phyloP scores from a whole-genome alignment of 2,329 filamentous ascomycete species.

The Daldinia sp. region DNA sequence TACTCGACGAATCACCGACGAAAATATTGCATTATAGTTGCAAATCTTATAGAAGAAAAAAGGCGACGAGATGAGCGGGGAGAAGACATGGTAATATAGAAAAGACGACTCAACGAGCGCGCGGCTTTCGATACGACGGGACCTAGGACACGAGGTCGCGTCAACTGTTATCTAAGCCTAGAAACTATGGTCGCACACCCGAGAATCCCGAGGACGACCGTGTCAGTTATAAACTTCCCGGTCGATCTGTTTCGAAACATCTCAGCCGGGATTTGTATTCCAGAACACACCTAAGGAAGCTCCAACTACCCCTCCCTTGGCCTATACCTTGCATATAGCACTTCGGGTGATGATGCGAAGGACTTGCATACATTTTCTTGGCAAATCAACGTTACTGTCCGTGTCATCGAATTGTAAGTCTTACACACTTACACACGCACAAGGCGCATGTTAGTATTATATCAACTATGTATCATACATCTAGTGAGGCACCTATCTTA shows the following conservation, averaged over 20 bases:
- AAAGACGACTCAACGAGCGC: not conserved
- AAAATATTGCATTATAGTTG: not conserved
- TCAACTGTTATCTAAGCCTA: slow-evolving; percentile 14
- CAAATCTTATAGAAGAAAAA: not conserved
- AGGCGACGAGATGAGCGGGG: not conserved
- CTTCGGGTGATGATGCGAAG: not conserved
- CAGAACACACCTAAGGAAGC: slow-evolving; percentile 7
- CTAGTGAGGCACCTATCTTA: too few species aligned
- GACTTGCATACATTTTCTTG: not conserved
- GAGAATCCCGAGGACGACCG: slow-evolving; percentile 10
- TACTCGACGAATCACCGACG: not conserved
- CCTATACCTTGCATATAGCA: slow-evolving; percentile 7
- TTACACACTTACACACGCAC: too few species aligned
- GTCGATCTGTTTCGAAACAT: slow-evolving; percentile 37
- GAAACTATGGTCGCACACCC: slow-evolving; percentile 18
- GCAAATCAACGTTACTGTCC: not conserved
- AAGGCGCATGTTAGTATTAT: too few species aligned
- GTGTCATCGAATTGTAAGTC: not conserved
- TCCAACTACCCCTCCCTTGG: not conserved
- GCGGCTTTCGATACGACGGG: slow-evolving; percentile 3
- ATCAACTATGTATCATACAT: too few species aligned
- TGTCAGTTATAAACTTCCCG: slow-evolving; percentile 18
- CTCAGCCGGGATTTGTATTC: slow-evolving; percentile 4
- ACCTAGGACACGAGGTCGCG: slow-evolving; percentile 21
- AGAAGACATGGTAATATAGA: not conserved